Percentiles rank a stretch among this genome's conserved stretches.
Evolutionary conservation across 108 stramenopile genomes (phyloP).

Genomic region (Stephanodiscus triporus): DNA sequence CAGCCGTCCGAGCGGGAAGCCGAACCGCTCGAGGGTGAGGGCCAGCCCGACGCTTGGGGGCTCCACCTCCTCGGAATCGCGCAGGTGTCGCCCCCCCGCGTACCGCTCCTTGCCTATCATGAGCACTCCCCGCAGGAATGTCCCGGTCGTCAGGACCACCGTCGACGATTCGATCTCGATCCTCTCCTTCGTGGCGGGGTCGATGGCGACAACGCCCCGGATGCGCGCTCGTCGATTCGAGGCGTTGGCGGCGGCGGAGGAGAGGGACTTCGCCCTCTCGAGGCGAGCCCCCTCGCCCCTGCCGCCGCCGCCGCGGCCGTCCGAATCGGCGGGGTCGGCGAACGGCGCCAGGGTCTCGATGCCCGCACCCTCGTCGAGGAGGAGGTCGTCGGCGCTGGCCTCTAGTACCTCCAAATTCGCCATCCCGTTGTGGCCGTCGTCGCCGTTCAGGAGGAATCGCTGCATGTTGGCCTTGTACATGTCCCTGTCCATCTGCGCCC

Average conservation of each 20-base stretch:
- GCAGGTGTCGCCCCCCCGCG: slow-evolving; percentile 90
- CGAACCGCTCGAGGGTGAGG: slow-evolving; percentile 84
- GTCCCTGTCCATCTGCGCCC: slow-evolving; percentile 97
- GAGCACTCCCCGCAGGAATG: slow-evolving; percentile 92
- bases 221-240: slow-evolving; percentile 63
- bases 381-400: slow-evolving; percentile 91
- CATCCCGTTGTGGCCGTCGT: slow-evolving; percentile 33
- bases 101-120: slow-evolving; percentile 89
- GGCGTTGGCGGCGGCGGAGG: slow-evolving; percentile 39
- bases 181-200: slow-evolving; percentile 61
- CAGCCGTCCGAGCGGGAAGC: slow-evolving; percentile 91
- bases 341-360: slow-evolving; percentile 56
- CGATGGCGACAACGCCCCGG: slow-evolving; percentile 75
- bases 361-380: slow-evolving; percentile 76
- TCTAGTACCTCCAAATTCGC: slow-evolving; percentile 86
- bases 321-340: slow-evolving; percentile 51
- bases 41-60: slow-evolving; percentile 94
- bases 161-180: slow-evolving; percentile 60
- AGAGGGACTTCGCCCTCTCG: slow-evolving; percentile 36
- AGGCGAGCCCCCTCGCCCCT: slow-evolving; percentile 16
- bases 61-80: slow-evolving; percentile 93
- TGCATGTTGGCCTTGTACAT: slow-evolving; percentile 94
- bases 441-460: slow-evolving; percentile 16
- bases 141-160: slow-evolving; percentile 97
- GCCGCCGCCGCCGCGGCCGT: slow-evolving; percentile 14